Base-by-base conservation (phyloP, 1,284 basidiomycete species). In the Schizophyllum commune region DNA sequence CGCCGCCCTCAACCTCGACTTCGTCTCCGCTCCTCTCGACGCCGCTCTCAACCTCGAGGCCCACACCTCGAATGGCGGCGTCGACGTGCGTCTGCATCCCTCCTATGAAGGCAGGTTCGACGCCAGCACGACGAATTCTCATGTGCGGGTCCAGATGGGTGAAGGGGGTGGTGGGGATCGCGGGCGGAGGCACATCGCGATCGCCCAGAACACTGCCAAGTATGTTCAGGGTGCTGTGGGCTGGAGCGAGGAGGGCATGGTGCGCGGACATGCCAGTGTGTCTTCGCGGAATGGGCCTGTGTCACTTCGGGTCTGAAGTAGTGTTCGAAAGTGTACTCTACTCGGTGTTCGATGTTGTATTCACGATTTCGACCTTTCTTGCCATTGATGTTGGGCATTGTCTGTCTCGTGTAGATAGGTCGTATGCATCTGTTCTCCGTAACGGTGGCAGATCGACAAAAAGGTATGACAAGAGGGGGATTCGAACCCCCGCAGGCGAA, bases 191-290 rank as follows among this genome's bases (percentile, higher is more conserved):
- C 57, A 61, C 19, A 9, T 58, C 17, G 58, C 57, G n/a, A 53
- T 19, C 5, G 54, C 56, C 9, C 3, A 17, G 27, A 55, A 55
- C 11, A 1, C 34, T 8, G 3, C 58, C n/a, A 32, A 21, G 1
- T 1, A 1, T 11, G 11, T 32, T 19, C 8, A 13, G 5, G 63
- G 61, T 17, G 11, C 20, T 2, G 58, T 64, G 0, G 59, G 60
- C 32, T 62, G 61, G 61, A 34, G 39, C 5, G 58, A 61, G 34
- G 60, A 61, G 32, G 61, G 63, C 22, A 20, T 47, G 53, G 32
- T 4, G 20, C 11, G 63, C 4, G 63, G 63, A 5, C 3, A 4
- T 9, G 61, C 59, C 1, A 4, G n/a, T 4, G 63, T 63, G 4
- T 8, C 8, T 57, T 58, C 62, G 39, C 54, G 56, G 39, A 13